phyloP scores from a whole-genome alignment of 192 early-diverging fungal genomes.

The Linnemannia schmuckeri region DNA sequence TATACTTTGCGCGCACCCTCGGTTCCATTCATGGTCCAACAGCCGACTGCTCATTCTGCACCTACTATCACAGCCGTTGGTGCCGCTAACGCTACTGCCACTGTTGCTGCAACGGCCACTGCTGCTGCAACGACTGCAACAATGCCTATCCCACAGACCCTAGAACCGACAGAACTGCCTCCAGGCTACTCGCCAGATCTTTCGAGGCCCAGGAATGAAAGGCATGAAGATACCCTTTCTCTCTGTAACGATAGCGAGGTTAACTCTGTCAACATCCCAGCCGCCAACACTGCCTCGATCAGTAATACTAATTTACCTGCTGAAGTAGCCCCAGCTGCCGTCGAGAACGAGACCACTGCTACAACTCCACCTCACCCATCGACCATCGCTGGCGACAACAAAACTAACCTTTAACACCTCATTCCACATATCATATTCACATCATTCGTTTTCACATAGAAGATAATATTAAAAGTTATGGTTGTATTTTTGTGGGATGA shows the following conservation, averaged over 20 bases:
- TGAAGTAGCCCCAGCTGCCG: too few species aligned
- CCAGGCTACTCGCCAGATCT: background rate
- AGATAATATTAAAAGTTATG: background rate
- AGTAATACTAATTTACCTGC: too few species aligned
- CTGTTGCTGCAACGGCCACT: background rate
- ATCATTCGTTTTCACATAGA: background rate
- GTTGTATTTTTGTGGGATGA: constrained; percentile 1
- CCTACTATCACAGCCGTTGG: background rate
- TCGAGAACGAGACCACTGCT: background rate
- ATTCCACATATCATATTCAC: background rate
- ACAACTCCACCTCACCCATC: background rate
- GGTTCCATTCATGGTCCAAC: background rate
- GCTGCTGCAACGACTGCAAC: background rate
- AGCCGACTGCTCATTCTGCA: background rate
- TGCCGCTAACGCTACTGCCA: background rate
- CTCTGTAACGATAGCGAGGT: background rate
- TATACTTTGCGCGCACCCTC: background rate
- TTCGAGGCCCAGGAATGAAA: background rate
- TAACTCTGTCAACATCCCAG: background rate
- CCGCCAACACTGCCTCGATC: background rate
- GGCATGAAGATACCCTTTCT: background rate
- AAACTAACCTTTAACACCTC: background rate
- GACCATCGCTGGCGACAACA: background rate
- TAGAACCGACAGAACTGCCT: background rate
- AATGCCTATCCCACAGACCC: background rate